Evolutionary conservation across 805 yeast genomes (phyloP).

Genomic region (Saccharomycopsis schoenii): DNA sequence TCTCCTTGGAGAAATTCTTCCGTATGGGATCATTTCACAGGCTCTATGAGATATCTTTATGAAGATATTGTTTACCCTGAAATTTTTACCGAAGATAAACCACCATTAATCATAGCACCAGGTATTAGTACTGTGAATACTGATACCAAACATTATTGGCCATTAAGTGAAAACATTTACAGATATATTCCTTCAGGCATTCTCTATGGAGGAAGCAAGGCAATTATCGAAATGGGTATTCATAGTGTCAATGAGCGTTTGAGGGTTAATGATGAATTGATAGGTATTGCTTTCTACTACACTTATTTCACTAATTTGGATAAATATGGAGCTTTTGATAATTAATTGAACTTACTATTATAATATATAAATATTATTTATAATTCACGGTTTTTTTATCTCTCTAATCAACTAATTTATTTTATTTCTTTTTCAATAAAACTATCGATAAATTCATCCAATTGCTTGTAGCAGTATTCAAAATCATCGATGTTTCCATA

Average conservation of each 20-base stretch:
- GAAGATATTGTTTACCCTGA: conserved; percentile 41
- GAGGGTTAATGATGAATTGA: conserved; percentile 46
- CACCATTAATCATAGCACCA: conserved; percentile 37
- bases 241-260: conserved; percentile 62
- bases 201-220: not conserved
- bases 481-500: conserved; percentile 9
- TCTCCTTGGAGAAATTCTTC: conserved; percentile 34
- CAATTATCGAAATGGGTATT: conserved; percentile 28
- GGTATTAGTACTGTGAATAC: conserved; percentile 59
- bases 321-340: conserved; percentile 12
- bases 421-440: conserved; percentile 8
- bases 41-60: conserved; percentile 52
- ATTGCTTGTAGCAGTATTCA: conserved; percentile 11
- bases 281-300: conserved; percentile 45
- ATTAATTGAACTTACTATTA: not conserved
- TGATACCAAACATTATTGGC: conserved; percentile 61
- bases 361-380: not conserved
- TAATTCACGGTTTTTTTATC: not conserved
- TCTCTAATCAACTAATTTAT: not conserved
- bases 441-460: conserved; percentile 11
- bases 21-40: conserved; percentile 49
- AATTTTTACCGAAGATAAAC: conserved; percentile 24
- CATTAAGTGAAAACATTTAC: conserved; percentile 48
- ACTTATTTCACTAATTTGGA: conserved; percentile 40
- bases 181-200: conserved; percentile 39